These are phyloP conservation scores for Calonectria pauciramosa DNA, from an alignment of 2,329 filamentous ascomycete genomes.

Conservation along the genomic window DNA sequence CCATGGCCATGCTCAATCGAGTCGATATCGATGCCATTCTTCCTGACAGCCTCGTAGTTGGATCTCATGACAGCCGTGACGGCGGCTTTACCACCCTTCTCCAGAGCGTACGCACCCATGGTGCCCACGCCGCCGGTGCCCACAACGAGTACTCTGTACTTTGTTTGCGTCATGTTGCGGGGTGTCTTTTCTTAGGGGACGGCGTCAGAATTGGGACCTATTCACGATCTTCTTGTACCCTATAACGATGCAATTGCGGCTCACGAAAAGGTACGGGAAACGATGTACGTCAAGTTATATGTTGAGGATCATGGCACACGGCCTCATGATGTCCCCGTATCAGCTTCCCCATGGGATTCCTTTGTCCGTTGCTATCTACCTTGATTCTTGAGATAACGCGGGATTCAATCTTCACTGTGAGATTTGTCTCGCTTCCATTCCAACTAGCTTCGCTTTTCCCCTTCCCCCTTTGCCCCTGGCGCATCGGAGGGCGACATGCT, in stretches of 20 bases:
- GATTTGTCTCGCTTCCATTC: background rate
- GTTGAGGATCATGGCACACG: background rate
- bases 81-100: constrained; percentile 62
- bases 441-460: background rate
- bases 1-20: constrained; percentile 66
- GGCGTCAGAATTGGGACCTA: background rate
- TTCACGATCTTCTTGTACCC: background rate
- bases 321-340: background rate
- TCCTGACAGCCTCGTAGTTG: constrained; percentile 63
- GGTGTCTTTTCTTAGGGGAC: background rate
- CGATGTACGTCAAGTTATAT: background rate
- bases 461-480: background rate
- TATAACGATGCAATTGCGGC: background rate
- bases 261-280: background rate
- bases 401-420: background rate
- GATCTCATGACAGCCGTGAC: constrained; percentile 70
- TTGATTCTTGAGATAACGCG: background rate
- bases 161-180: constrained; percentile 33
- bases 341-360: background rate
- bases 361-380: background rate
- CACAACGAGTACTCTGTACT: constrained; percentile 63
- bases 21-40: constrained; percentile 66
- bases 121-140: constrained; percentile 70
- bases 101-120: constrained; percentile 68
- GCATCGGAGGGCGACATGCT: background rate